These are phyloP conservation scores for Conoideocrella luteorostrata DNA, from an alignment of 2,329 filamentous ascomycete genomes.

Conservation along the genomic window DNA sequence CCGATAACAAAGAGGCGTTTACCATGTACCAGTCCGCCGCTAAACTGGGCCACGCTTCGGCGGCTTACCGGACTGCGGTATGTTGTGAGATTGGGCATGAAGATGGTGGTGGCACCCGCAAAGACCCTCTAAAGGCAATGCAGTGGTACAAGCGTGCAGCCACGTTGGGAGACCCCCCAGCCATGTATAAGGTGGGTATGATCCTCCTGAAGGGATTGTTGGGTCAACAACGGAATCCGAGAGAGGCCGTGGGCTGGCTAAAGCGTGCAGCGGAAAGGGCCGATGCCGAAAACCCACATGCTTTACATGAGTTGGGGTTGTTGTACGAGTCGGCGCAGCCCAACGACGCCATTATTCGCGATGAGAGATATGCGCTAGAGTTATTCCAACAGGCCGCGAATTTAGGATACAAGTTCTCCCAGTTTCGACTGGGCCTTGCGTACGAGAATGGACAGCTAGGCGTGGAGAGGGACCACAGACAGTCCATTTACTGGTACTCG, in stretches of 20 bases:
- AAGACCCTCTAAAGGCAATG: slow-evolving; percentile 87
- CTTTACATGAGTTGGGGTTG: slow-evolving; percentile 78
- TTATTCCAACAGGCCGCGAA: slow-evolving; percentile 82
- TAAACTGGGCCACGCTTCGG: slow-evolving; percentile 77
- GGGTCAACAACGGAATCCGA: slow-evolving; percentile 75
- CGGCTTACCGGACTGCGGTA: slow-evolving; percentile 90
- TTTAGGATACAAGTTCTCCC: slow-evolving; percentile 89
- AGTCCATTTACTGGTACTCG: slow-evolving; percentile 91
- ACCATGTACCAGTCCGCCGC: slow-evolving; percentile 88
- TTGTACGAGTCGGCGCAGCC: slow-evolving; percentile 57
- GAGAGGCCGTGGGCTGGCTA: slow-evolving; percentile 85
- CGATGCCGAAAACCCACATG: slow-evolving; percentile 86
- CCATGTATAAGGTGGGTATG: slow-evolving; percentile 99
- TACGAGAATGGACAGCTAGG: slow-evolving; percentile 87
- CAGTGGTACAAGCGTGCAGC: slow-evolving; percentile 98
- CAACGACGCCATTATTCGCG: slow-evolving; percentile 69
- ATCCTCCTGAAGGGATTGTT: slow-evolving; percentile 88
- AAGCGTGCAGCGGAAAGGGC: slow-evolving; percentile 87
- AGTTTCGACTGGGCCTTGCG: slow-evolving; percentile 80
- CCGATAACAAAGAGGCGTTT: slow-evolving; percentile 89
- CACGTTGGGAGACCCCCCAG: slow-evolving; percentile 80
- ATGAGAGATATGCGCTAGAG: slow-evolving; percentile 73
- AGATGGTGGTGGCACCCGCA: slow-evolving; percentile 85
- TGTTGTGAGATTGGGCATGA: slow-evolving; percentile 96
- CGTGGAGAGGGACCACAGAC: slow-evolving; percentile 72